Conservation (phyloP, 179 eudicot species). For the Amaranthus tricolor region DNA sequence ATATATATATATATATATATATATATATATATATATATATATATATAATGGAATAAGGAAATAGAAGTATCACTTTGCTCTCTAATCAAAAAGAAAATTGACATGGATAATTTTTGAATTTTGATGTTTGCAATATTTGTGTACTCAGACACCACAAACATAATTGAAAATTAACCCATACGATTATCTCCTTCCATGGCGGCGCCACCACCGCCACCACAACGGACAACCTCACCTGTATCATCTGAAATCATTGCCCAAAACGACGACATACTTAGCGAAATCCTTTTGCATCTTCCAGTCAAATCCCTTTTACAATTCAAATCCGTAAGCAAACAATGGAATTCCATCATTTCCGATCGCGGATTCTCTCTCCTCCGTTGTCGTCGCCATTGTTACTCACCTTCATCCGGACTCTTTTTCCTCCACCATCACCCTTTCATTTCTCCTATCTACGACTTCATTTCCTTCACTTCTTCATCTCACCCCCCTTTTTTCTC, state of each 20-base stretch:
- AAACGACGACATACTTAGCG: constrained; percentile 36
- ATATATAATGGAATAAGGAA: too few relatives aligned
- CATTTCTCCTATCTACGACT: constrained; percentile 2
- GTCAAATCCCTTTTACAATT: constrained; percentile 35
- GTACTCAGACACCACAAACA: too few relatives aligned
- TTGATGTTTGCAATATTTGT: too few relatives aligned
- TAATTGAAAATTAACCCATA: background rate
- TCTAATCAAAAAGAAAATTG: too few relatives aligned
- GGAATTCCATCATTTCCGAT: constrained; percentile 29
- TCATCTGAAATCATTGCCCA: constrained; percentile 24
- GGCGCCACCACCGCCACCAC: background rate
- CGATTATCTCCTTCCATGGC: background rate
- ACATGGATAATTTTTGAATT: too few relatives aligned
- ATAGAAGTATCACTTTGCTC: too few relatives aligned
- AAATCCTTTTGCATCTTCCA: constrained; percentile 36
- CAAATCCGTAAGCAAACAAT: constrained; percentile 39
- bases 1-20: too few relatives aligned
- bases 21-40: too few relatives aligned
- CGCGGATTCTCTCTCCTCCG: constrained; percentile 29
- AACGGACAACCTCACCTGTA: background rate
- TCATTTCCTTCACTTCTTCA: constrained; percentile 22
- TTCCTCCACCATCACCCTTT: constrained; percentile 28
- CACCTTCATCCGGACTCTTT: constrained; percentile 30
- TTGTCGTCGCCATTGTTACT: constrained; percentile 23
- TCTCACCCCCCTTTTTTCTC: constrained; percentile 20